Percentiles rank a stretch among this genome's conserved stretches.
Evolutionary conservation across 345 rosid genomes (phyloP).

Genomic region (Heritiera littoralis): DNA sequence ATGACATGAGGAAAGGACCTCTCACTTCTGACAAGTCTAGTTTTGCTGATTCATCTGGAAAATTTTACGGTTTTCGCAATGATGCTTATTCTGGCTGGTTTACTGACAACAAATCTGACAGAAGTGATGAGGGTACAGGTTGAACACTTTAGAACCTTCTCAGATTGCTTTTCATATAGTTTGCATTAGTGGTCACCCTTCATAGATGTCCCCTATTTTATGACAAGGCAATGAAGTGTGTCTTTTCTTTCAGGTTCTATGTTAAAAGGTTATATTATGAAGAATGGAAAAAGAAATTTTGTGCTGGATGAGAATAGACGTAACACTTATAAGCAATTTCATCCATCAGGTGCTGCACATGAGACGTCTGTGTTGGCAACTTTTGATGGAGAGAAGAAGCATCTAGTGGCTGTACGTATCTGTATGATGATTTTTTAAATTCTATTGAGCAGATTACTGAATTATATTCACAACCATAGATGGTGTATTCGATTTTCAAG

Average conservation of each 20-base stretch:
- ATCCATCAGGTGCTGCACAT: conserved; percentile 28
- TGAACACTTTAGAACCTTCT: background rate
- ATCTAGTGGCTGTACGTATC: conserved; percentile 51
- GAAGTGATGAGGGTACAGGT: conserved; percentile 58
- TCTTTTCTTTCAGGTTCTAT: conserved; percentile 43
- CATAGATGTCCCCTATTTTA: conserved; percentile 7
- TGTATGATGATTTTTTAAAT: conserved; percentile 7
- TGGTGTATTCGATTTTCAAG: background rate
- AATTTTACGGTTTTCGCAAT: conserved; percentile 36
- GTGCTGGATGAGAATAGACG: conserved; percentile 55
- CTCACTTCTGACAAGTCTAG: conserved; percentile 39
- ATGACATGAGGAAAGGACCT: conserved; percentile 45
- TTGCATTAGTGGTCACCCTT: background rate
- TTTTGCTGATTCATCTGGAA: conserved; percentile 39
- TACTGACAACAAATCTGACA: conserved; percentile 48
- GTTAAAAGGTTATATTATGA: conserved; percentile 43
- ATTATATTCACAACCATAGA: background rate
- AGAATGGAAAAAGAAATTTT: conserved; percentile 47
- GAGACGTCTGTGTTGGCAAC: conserved; percentile 44
- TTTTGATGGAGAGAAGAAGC: conserved; percentile 54
- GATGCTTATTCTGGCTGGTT: conserved; percentile 42
- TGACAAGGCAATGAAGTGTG: conserved; percentile 9
- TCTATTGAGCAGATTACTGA: conserved; percentile 10
- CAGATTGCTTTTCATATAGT: background rate
- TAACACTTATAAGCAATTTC: conserved; percentile 49